Percentiles rank a stretch among this genome's conserved stretches.
Evolutionary conservation across 2,329 filamentous ascomycete species (phyloP).

Genomic region (Clonostachys chloroleuca): DNA sequence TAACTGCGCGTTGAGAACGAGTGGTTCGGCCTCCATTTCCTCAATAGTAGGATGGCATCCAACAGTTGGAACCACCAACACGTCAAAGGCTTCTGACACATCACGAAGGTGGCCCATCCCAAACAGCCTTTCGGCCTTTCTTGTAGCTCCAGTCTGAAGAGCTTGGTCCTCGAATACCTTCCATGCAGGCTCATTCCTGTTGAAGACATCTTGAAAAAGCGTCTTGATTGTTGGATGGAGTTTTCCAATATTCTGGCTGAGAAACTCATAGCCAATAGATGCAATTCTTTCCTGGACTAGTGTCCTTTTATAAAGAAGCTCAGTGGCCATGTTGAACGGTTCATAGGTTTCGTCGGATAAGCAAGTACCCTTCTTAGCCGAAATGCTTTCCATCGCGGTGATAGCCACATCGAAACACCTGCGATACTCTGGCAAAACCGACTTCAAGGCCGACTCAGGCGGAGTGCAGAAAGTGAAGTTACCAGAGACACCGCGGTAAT

Average conservation of each 20-base stretch:
- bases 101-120: conserved; percentile 5
- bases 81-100: conserved; percentile 16
- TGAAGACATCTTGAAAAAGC: conserved; percentile 32
- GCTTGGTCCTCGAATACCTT: conserved; percentile 44
- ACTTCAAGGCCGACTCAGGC: conserved; percentile 23
- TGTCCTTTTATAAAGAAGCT: conserved; percentile 47
- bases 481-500: neutral
- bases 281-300: conserved; percentile 49
- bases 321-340: conserved; percentile 40
- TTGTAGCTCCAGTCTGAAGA: conserved; percentile 24
- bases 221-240: conserved; percentile 35
- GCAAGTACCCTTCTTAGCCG: conserved; percentile 13
- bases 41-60: conserved; percentile 41
- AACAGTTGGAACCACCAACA: conserved; percentile 47
- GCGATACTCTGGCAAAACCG: conserved; percentile 29
- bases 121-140: conserved; percentile 33
- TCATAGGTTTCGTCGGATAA: conserved; percentile 32
- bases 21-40: conserved; percentile 44
- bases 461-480: conserved; percentile 44
- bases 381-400: conserved; percentile 32
- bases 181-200: conserved; percentile 18
- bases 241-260: conserved; percentile 20
- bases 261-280: conserved; percentile 27
- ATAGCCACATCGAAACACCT: conserved; percentile 23
- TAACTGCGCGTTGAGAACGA: conserved; percentile 42